Conservation (phyloP, 192 early-diverging fungal genomes). For the Kappamyces sp. region DNA sequence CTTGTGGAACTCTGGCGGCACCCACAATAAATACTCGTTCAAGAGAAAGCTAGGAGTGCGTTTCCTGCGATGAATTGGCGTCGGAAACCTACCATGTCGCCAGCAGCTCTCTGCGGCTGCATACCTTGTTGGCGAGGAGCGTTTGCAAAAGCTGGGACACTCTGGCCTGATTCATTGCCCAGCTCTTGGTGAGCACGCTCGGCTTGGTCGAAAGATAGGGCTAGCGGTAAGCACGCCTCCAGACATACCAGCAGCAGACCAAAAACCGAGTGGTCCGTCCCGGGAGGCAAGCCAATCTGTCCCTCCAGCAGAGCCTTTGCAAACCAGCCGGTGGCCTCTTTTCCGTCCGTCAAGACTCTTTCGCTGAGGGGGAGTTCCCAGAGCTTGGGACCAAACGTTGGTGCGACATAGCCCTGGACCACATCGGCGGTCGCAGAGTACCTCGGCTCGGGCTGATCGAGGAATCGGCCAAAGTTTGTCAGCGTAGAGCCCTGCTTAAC, state of each 20-base stretch:
- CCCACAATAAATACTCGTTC: conserved; percentile 31
- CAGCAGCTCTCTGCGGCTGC: conserved; percentile 20
- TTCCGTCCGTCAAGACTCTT: conserved; percentile 25
- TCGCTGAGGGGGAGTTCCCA: conserved; percentile 48
- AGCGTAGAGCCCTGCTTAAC: conserved; percentile 67
- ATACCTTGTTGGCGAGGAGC: conserved; percentile 23
- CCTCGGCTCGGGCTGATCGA: conserved; percentile 69
- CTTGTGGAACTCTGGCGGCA: conserved; percentile 39
- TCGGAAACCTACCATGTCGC: conserved; percentile 28
- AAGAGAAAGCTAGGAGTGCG: conserved; percentile 33
- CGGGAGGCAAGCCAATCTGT: conserved; percentile 23
- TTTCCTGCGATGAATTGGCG: conserved; percentile 11
- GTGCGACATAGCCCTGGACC: conserved; percentile 33
- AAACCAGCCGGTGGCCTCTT: conserved; percentile 33
- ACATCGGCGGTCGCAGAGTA: conserved; percentile 43
- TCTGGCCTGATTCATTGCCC: conserved; percentile 37
- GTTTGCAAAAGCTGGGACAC: conserved; percentile 28
- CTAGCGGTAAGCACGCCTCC: neutral
- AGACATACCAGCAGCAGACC: conserved; percentile 16
- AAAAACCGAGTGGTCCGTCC: conserved; percentile 8
- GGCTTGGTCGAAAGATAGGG: conserved; percentile 37
- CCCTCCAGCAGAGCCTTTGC: conserved; percentile 48
- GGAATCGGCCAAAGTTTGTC: conserved; percentile 64
- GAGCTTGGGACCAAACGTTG: conserved; percentile 45
- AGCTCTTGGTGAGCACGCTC: conserved; percentile 36